Evolutionary conservation across 805 yeast genomes (phyloP), one percentile per base, ranked within the genome.

Genomic region (Wickerhamomyces sydowiorum): DNA sequence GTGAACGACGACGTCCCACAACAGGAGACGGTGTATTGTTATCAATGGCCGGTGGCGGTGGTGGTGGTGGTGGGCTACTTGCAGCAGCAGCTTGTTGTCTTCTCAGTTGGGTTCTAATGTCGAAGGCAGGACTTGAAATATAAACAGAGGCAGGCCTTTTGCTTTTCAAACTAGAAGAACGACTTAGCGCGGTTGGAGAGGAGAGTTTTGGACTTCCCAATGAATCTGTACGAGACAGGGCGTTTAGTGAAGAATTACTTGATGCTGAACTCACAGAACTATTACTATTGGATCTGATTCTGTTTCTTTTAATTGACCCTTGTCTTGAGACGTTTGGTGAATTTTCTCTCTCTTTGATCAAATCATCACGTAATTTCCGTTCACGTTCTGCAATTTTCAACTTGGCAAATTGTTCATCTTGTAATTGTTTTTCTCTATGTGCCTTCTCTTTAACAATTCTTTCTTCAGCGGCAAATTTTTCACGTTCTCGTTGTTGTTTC

Each of bases 101-200:
- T 39, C 53, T 46, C 40, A 54, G 8, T 23, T 56, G 52, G 5
- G 57, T 43, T 46, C 60, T 45, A 28, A 56, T 54, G 40, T 56
- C 60, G 45, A 56, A 56, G 1, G 60, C 59, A 2, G 57, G 52
- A 33, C 47, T 50, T 5, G 57, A 52, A 39, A 49, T 45, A 30
- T 50, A 45, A 2, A 50, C 37, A 2, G 56, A 51, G 4, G 46
- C 43, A n/a, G 59, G 56, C 36, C 57, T 47, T 37, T 35, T 32
- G 9, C 52, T 39, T 31, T 50, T 46, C 1, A 48, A 12, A 3
- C 57, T 49, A 6, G 56, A 48, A 7, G 57, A 43, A 17, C 56
- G 47, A 30, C 35, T 37, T 12, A 53, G 48, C 2, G 45, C 22
- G n/a, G 40, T 41, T 21, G 56, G 52, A 9, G 58, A 52, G 14